Evolutionary conservation across 2,329 filamentous ascomycete species (phyloP).

Genomic region (Pseudogymnoascus sp.): DNA sequence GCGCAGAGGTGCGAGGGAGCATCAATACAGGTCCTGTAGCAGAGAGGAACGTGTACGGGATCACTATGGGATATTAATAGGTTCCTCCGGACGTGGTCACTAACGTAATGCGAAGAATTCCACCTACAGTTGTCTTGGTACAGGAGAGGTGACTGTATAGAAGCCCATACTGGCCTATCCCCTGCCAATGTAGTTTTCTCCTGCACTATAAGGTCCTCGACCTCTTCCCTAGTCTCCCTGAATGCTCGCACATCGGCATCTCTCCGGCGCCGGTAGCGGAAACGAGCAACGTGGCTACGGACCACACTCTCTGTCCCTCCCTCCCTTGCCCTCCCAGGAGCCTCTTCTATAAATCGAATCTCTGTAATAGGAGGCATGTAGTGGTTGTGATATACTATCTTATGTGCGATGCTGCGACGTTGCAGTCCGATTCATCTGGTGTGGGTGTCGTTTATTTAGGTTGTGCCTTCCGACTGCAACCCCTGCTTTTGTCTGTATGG

Average conservation of each 20-base stretch:
- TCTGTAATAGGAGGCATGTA: background rate
- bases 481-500: background rate
- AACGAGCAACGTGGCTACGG: slow-evolving; percentile 1
- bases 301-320: background rate
- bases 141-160: background rate
- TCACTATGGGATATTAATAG: background rate
- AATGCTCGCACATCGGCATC: background rate
- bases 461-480: background rate
- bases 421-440: background rate
- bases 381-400: background rate
- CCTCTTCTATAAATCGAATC: background rate
- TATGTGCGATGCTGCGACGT: background rate
- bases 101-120: background rate
- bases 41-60: background rate
- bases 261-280: background rate
- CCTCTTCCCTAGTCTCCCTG: background rate
- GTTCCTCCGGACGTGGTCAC: background rate
- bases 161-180: background rate
- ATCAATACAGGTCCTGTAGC: background rate
- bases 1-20: background rate
- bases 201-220: background rate
- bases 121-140: slow-evolving; percentile 1
- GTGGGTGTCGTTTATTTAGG: background rate
- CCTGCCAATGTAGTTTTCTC: background rate
- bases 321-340: background rate